Conservation (phyloP, 495 filamentous ascomycete genomes). For the Hypoxylon lienhwacheense region DNA sequence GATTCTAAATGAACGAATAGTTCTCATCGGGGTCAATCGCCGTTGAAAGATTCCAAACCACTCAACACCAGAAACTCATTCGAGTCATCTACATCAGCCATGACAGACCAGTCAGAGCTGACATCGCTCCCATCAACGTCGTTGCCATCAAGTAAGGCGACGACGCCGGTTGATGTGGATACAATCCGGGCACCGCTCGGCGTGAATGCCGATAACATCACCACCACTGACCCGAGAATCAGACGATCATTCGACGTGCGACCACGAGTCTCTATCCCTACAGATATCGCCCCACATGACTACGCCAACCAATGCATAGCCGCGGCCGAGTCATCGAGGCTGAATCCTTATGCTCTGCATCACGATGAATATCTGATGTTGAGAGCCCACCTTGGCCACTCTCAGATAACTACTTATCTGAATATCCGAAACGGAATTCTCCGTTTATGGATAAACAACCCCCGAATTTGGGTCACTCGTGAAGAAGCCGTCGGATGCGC, state of each 20-base stretch:
- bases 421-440: conserved; percentile 97
- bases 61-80: conserved; percentile 31
- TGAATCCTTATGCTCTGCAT: conserved; percentile 89
- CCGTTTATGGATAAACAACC: conserved; percentile 87
- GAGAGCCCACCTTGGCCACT: conserved; percentile 76
- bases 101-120: conserved; percentile 49
- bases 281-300: conserved; percentile 66
- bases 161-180: conserved; percentile 56
- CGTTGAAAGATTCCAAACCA: conserved; percentile 15
- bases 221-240: conserved; percentile 12
- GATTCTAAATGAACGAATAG: conserved; percentile 28
- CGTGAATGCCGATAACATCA: not conserved
- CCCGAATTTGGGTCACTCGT: conserved; percentile 78
- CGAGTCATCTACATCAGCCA: conserved; percentile 36
- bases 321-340: conserved; percentile 83
- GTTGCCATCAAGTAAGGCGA: conserved; percentile 56
- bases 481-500: conserved; percentile 94
- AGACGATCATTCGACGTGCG: conserved; percentile 57
- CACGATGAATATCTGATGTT: conserved; percentile 80
- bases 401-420: conserved; percentile 92
- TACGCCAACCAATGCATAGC: conserved; percentile 86
- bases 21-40: conserved; percentile 20
- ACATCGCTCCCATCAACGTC: conserved; percentile 48
- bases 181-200: conserved; percentile 34
- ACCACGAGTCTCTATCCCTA: conserved; percentile 80